Evolutionary conservation across 805 yeast species (phyloP).

Genomic region (Spathaspora passalidarum): DNA sequence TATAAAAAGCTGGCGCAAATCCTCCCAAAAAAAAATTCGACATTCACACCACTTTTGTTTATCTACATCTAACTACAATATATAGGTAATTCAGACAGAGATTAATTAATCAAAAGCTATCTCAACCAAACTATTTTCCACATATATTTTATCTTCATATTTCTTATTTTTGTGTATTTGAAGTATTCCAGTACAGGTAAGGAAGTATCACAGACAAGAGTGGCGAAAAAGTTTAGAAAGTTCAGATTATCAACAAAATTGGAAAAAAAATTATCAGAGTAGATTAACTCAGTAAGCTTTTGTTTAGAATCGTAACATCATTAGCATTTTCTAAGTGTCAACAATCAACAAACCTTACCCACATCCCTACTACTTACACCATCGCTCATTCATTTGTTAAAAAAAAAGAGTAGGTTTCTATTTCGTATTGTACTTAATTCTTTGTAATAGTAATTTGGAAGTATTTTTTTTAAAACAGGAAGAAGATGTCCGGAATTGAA

Average conservation of each 20-base stretch:
- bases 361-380: background rate
- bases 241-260: background rate
- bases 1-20: background rate
- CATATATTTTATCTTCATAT: background rate
- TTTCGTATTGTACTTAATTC: conserved; percentile 1
- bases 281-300: background rate
- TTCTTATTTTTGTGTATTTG: background rate
- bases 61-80: background rate
- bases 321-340: background rate
- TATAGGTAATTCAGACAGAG: background rate
- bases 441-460: background rate
- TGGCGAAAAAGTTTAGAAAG: background rate
- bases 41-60: background rate
- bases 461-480: background rate
- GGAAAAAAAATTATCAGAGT: background rate
- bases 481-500: conserved; percentile 39
- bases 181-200: background rate
- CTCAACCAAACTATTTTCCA: background rate
- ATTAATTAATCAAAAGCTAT: background rate
- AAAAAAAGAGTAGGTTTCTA: background rate
- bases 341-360: background rate
- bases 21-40: background rate
- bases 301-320: background rate
- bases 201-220: background rate
- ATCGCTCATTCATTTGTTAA: background rate